phyloP scores from a whole-genome alignment of 805 yeast species.

The Saccharomycopsis fermentans region DNA sequence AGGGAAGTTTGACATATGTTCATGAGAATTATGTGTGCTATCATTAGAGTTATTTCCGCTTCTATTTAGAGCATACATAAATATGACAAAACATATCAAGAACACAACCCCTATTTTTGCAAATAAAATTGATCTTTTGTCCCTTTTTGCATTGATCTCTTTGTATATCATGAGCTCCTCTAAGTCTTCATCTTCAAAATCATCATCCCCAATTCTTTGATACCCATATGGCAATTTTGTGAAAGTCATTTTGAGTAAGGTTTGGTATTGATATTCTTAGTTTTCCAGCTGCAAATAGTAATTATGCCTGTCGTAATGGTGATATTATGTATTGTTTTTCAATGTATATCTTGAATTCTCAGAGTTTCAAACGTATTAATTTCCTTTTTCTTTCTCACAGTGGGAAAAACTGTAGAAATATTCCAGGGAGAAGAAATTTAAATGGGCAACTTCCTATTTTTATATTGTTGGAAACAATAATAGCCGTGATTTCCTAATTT shows the following conservation, averaged over 20 bases:
- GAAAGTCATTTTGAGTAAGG: not conserved
- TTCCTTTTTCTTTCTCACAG: too few species aligned
- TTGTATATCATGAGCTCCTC: conserved; percentile 7
- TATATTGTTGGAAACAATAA: not conserved
- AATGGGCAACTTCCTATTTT: not conserved
- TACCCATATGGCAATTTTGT: not conserved
- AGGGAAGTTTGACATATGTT: too few species aligned
- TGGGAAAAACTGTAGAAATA: too few species aligned
- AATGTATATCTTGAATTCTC: too few species aligned
- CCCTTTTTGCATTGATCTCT: conserved; percentile 2
- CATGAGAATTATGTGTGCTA: too few species aligned
- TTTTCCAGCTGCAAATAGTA: too few species aligned
- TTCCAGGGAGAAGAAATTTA: not conserved
- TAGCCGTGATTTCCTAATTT: not conserved
- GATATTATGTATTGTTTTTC: too few species aligned
- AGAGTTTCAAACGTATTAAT: too few species aligned
- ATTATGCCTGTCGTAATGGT: too few species aligned
- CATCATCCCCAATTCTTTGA: not conserved
- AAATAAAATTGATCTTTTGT: conserved; percentile 4
- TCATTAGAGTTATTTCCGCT: not conserved
- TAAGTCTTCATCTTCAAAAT: conserved; percentile 2
- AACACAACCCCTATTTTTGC: conserved; percentile 6
- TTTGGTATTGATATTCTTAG: too few species aligned
- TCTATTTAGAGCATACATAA: not conserved
- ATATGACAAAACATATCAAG: not conserved